Evolutionary conservation across 805 yeast genomes (phyloP).

Genomic region (Pichia manshurica): DNA sequence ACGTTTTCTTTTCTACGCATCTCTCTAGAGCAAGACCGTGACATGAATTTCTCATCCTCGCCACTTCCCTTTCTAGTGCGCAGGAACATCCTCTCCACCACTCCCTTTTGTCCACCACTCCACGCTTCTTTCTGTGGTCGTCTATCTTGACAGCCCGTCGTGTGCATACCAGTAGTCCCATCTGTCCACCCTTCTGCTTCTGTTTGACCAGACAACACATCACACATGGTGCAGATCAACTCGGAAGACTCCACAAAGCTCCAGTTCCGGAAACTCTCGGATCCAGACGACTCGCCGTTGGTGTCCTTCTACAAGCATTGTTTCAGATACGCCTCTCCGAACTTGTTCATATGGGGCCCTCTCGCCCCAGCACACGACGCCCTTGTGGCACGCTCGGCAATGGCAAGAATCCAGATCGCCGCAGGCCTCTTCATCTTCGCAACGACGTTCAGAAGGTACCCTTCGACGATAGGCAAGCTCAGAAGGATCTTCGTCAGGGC

Average conservation of each 20-base stretch:
- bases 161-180: no score
- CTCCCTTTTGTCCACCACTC: no score
- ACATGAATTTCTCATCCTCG: no score
- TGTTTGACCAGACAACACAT: neutral
- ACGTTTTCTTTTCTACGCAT: no score
- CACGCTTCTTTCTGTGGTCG: no score
- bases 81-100: no score
- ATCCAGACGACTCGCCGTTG: slow-evolving; percentile 21
- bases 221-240: slow-evolving; percentile 14
- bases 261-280: slow-evolving; percentile 21
- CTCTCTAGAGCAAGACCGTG: no score
- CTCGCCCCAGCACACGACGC: slow-evolving; percentile 34
- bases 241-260: slow-evolving; percentile 10
- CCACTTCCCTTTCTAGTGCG: no score
- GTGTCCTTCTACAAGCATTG: slow-evolving; percentile 18
- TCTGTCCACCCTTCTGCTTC: no score
- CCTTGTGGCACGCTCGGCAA: slow-evolving; percentile 19
- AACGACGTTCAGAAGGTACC: slow-evolving; percentile 12
- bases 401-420: slow-evolving; percentile 26
- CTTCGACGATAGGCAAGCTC: slow-evolving; percentile 3
- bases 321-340: slow-evolving; percentile 27
- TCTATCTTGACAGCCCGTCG: no score
- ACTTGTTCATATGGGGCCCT: slow-evolving; percentile 29
- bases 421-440: slow-evolving; percentile 18
- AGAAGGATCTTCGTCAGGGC: slow-evolving; percentile 12